Conservation (phyloP, 1,284 basidiomycete species). For the Entoloma clypeatum region DNA sequence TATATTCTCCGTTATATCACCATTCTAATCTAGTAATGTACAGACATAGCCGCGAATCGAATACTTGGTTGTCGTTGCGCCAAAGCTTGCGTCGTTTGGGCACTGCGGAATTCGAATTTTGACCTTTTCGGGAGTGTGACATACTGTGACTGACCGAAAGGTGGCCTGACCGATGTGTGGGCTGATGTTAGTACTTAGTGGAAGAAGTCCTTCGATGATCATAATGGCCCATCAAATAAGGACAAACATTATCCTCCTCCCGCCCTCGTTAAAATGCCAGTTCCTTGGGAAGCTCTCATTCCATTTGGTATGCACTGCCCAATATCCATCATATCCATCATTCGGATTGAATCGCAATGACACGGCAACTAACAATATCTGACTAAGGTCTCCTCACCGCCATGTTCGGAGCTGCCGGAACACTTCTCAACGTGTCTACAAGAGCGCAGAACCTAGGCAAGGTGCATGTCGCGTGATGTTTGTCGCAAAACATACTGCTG, state of each 20-base stretch:
- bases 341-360: background rate
- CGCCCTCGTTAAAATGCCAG: conserved; percentile 61
- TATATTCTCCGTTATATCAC: too few species aligned
- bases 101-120: too few species aligned
- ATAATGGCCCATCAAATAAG: conserved; percentile 8
- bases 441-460: conserved; percentile 85
- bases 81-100: too few species aligned
- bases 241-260: conserved; percentile 13
- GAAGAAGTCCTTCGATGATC: conserved; percentile 1
- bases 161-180: too few species aligned
- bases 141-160: too few species aligned
- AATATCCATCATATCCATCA: conserved; percentile 12
- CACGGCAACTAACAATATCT: conserved; percentile 7
- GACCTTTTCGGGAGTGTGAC: too few species aligned
- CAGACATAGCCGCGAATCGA: too few species aligned
- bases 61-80: too few species aligned
- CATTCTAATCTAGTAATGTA: too few species aligned
- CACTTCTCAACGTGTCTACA: conserved; percentile 75
- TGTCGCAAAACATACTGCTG: background rate
- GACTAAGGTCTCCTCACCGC: conserved; percentile 77
- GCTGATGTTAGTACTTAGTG: too few species aligned
- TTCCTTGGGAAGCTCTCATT: conserved; percentile 93
- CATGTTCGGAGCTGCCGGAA: conserved; percentile 88
- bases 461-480: conserved; percentile 42
- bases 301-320: conserved; percentile 82